Evolutionary conservation across 2,329 filamentous ascomycete genomes (phyloP).

Genomic region (Lasiodiplodia theobromae): DNA sequence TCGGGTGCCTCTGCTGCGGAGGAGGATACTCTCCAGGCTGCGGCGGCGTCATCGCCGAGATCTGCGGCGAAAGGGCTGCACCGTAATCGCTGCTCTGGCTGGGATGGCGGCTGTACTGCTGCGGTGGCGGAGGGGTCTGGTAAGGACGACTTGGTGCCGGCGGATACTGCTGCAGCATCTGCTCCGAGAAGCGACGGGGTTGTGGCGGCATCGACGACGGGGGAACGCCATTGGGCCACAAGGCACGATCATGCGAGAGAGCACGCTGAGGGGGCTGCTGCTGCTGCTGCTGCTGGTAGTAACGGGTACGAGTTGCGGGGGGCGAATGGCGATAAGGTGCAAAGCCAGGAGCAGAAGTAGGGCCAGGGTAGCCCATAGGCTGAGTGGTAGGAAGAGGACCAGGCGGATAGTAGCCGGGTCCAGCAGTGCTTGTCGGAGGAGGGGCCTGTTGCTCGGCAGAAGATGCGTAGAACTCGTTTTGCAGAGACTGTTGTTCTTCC

Average conservation of each 20-base stretch:
- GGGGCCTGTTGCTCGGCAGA: neutral
- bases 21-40: neutral
- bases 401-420: neutral
- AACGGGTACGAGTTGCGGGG: neutral
- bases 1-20: neutral
- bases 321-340: neutral
- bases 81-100: slow-evolving; percentile 5
- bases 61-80: slow-evolving; percentile 8
- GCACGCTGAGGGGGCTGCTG: neutral
- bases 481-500: neutral
- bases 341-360: neutral
- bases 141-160: neutral
- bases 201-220: neutral
- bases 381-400: neutral
- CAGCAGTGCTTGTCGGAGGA: neutral
- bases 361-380: neutral
- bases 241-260: slow-evolving; percentile 14
- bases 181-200: slow-evolving; percentile 22
- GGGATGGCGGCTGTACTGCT: slow-evolving; percentile 6
- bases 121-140: slow-evolving; percentile 7
- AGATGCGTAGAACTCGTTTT: neutral
- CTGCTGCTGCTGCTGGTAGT: slow-evolving; percentile 12
- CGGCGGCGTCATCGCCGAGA: slow-evolving; percentile 10
- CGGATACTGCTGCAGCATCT: slow-evolving; percentile 10
- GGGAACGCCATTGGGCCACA: neutral